phyloP scores from a whole-genome alignment of 345 rosid genomes.

The Iberis pinnata region DNA sequence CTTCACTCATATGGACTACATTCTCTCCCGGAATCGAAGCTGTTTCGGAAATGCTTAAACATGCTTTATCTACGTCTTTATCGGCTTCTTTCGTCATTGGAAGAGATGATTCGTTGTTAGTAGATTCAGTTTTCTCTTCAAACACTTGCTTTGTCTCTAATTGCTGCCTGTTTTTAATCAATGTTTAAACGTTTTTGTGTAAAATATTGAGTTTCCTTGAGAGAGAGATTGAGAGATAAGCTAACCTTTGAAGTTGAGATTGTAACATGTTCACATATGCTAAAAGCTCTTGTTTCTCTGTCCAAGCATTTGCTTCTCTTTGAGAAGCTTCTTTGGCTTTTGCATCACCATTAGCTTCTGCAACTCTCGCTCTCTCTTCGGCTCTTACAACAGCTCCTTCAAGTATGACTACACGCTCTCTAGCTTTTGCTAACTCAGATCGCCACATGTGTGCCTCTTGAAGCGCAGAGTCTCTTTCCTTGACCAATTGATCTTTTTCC shows the following conservation, averaged over 20 bases:
- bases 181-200: not conserved
- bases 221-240: slow-evolving; percentile 1
- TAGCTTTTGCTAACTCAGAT: slow-evolving; percentile 90
- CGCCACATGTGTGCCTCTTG: slow-evolving; percentile 97
- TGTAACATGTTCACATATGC: slow-evolving; percentile 72
- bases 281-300: slow-evolving; percentile 87
- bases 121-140: slow-evolving; percentile 61
- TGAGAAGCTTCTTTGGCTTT: slow-evolving; percentile 70
- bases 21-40: slow-evolving; percentile 29
- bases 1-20: slow-evolving; percentile 49
- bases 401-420: slow-evolving; percentile 78
- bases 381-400: slow-evolving; percentile 91
- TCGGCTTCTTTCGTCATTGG: slow-evolving; percentile 71
- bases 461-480: slow-evolving; percentile 78
- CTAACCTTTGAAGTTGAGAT: slow-evolving; percentile 85
- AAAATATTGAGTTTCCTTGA: not conserved
- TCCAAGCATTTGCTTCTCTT: slow-evolving; percentile 60
- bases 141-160: slow-evolving; percentile 69
- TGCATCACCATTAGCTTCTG: slow-evolving; percentile 70
- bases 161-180: slow-evolving; percentile 52
- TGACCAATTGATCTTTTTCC: slow-evolving; percentile 70
- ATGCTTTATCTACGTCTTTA: slow-evolving; percentile 80
- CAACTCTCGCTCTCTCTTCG: slow-evolving; percentile 84
- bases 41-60: slow-evolving; percentile 62
- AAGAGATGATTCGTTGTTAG: slow-evolving; percentile 37